Evolutionary conservation across 129 eudicot genomes (phyloP), one percentile per base, ranked within the genome.

Genomic region (Arctium minus): DNA sequence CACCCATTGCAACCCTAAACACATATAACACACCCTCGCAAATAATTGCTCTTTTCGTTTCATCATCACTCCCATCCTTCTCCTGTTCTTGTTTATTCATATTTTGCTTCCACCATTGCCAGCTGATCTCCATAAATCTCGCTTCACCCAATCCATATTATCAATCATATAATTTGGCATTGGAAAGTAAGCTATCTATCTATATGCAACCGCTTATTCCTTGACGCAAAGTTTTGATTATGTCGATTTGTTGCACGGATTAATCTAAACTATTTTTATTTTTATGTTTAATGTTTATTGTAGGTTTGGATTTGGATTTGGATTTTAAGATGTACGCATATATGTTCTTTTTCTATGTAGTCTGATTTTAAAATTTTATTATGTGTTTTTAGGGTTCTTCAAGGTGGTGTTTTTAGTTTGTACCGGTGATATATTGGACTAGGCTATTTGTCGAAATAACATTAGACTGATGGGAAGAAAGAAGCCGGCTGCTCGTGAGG

Each of bases 401-500:
- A 39, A 73, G 79, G 79, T 30, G 79, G 74, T 53, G 68, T 33
- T 18, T 72, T 72, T 65, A 80, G 77, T 12, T 46, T 15, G 32
- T 40, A 37, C 18, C 4, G 22, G 48, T 80, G 29, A 22, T 33
- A 22, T 33, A 17, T 35, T 80, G 70, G 53, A 67, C 56, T 65
- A 84, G 35, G 53, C 67, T 74, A 85, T 88, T 78, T 72, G 87
- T 85, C 83, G 88, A 90, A 85, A 74, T 33, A 11, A 35, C 80
- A 12, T 11, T 22, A 35, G 27, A 50, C 70, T 30, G 72, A 92
- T 93, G 97, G 97, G 92, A 74, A 83, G 91, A 81, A 91, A 91
- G 88, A 93, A 93, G 88, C 88, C 90, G 0, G 72, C 80, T 22
- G 87, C 82, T 31, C 88, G 94, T 42, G 94, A 92, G n/a, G 93